phyloP scores from a whole-genome alignment of 2,329 filamentous ascomycete genomes.

The Scytalidium sp. region DNA sequence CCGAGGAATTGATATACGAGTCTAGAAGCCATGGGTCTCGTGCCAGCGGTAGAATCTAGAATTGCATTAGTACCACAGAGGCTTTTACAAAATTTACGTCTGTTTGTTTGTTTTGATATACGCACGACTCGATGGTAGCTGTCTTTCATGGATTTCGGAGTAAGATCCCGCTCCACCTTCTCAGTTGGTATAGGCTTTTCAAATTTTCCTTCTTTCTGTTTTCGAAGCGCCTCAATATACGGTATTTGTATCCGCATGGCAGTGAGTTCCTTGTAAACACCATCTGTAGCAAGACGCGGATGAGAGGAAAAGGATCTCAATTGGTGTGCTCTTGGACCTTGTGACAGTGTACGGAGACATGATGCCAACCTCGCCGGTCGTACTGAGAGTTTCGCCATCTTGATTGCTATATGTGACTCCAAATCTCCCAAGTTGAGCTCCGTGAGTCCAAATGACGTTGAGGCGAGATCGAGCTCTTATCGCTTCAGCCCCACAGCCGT shows the following conservation, averaged over 20 bases:
- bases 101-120: conserved; percentile 15
- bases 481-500: not conserved
- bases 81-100: too few species aligned
- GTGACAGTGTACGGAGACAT: not conserved
- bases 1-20: conserved; percentile 66
- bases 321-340: not conserved
- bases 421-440: not conserved
- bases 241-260: conserved; percentile 61
- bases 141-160: conserved; percentile 64
- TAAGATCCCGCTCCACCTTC: conserved; percentile 45
- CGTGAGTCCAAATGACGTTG: not conserved
- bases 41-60: conserved; percentile 58
- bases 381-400: not conserved
- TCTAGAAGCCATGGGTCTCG: conserved; percentile 70
- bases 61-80: conserved; percentile 5
- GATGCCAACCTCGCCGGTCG: not conserved
- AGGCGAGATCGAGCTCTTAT: not conserved
- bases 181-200: conserved; percentile 4
- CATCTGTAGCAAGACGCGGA: conserved; percentile 35
- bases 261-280: conserved; percentile 58
- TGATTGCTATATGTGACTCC: not conserved
- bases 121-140: conserved; percentile 62
- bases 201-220: conserved; percentile 38
- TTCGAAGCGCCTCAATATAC: conserved; percentile 63
- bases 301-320: conserved; percentile 16